Evolutionary conservation across 176 grass and related monocot genomes (phyloP), one percentile per base, ranked within the genome.

Genomic region (Dactylis glomerata): DNA sequence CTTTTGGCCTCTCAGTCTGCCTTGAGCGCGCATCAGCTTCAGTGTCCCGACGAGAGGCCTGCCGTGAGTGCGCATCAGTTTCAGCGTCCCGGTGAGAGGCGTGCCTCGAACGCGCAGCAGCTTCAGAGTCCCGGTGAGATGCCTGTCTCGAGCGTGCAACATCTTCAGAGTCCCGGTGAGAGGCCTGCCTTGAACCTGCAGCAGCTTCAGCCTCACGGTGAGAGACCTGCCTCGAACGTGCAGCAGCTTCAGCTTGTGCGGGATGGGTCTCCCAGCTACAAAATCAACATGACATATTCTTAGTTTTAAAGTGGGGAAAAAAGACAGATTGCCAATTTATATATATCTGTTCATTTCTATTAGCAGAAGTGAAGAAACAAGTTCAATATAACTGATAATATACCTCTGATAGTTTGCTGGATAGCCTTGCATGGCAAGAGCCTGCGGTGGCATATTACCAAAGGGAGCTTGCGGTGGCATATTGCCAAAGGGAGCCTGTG

Each of bases 351-450:
- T 72, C 30, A 70, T 79, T 86, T 44, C 17, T 51, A 30, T 22
- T 37, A 10, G 34, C 28, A 55, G 17, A 50, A 59, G 23, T 31
- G 2, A 51, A 31, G 13, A 44, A 76, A 55, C 5, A 81, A 37
- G 20, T 30, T 37, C 16, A 27, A n/a, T 82, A 27, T 4, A 19
- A 78, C 16, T 42, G 40, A 22, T 86, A 63, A 15, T 31, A 70
- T 66, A 90, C 88, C 79, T 79, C 4, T 73, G 84, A 73, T 78
- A 47, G 47, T 37, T 83, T 46, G 42, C 65, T 64, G 74, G 66
- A 79, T 86, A 86, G 36, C 65, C 73, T 57, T 86, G 84, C 83
- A 90, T 86, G 36, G 27, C 55, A 78, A 73, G 11, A 50, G 30
- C 50, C 38, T 67, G 64, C 8, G 32, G 64, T 36, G 20, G 73